Percentiles rank a stretch among this genome's conserved stretches.
Evolutionary conservation across 352 stramenopile genomes (phyloP).

Genomic region (Pythium aristosporum): DNA sequence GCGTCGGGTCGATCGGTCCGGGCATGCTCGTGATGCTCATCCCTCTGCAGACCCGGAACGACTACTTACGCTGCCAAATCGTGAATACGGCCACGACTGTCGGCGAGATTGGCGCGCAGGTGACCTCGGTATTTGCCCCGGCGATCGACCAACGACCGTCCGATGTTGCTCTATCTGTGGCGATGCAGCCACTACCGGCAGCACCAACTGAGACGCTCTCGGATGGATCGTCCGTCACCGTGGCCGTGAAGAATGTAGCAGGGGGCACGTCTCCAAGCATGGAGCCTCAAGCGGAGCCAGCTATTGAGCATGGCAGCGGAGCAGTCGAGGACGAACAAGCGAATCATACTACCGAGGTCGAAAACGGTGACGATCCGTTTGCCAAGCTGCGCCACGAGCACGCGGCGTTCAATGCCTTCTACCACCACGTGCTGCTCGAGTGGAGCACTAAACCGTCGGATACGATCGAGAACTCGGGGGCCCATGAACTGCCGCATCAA

Average conservation of each 20-base stretch:
- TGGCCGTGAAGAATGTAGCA: not conserved
- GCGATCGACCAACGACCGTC: constrained; percentile 2
- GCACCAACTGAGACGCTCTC: not conserved
- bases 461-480: constrained; percentile 9
- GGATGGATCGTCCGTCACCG: not conserved
- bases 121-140: constrained; percentile 10
- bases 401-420: constrained; percentile 41
- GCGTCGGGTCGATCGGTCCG: constrained; percentile 45
- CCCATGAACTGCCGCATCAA: not conserved
- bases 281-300: not conserved
- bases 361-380: not conserved
- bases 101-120: constrained; percentile 25
- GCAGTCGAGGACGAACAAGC: not conserved
- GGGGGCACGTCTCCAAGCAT: not conserved
- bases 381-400: constrained; percentile 33
- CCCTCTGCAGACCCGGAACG: constrained; percentile 39
- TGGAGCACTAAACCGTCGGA: constrained; percentile 40
- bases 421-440: constrained; percentile 44
- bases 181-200: not conserved
- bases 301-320: too few relatives aligned
- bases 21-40: constrained; percentile 54
- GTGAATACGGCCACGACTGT: constrained; percentile 40
- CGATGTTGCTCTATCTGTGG: not conserved
- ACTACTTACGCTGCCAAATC: constrained; percentile 49
- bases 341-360: not conserved